A percentile compares a stretch with the other conserved stretches of the same genome.
Evolutionary conservation across 305 asterid species (phyloP).

Genomic region (Solanum hybrid): DNA sequence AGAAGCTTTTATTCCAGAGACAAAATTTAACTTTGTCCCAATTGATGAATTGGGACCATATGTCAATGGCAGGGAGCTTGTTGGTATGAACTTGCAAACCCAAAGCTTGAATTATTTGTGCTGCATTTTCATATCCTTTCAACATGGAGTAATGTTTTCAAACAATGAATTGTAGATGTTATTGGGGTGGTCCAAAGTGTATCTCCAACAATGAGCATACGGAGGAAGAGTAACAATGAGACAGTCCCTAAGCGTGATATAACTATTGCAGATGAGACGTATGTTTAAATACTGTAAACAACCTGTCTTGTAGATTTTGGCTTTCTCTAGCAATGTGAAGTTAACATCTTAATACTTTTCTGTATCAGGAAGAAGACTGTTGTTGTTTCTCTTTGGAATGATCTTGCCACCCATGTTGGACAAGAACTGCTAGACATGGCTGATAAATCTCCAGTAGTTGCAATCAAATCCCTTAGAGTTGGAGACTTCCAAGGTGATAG

Average conservation of each 20-base stretch:
- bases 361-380: slow-evolving; percentile 77
- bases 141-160: not conserved
- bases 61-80: slow-evolving; percentile 74
- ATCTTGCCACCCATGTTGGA: slow-evolving; percentile 67
- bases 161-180: slow-evolving; percentile 41
- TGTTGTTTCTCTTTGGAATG: slow-evolving; percentile 82
- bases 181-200: slow-evolving; percentile 80
- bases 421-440: slow-evolving; percentile 75
- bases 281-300: slow-evolving; percentile 4
- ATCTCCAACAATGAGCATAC: slow-evolving; percentile 64
- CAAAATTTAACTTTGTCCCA: slow-evolving; percentile 58
- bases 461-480: slow-evolving; percentile 79
- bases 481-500: slow-evolving; percentile 77
- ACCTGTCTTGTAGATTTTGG: not conserved
- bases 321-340: not conserved
- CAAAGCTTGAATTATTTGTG: not conserved
- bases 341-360: not conserved
- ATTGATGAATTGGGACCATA: slow-evolving; percentile 85
- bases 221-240: slow-evolving; percentile 74
- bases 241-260: slow-evolving; percentile 77
- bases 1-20: slow-evolving; percentile 65
- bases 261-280: slow-evolving; percentile 90
- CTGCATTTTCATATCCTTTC: not conserved
- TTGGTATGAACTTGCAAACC: slow-evolving; percentile 36
- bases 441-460: slow-evolving; percentile 80